Evolutionary conservation across 495 filamentous ascomycete species (phyloP).

Genomic region (Lentithecium fluviatile): DNA sequence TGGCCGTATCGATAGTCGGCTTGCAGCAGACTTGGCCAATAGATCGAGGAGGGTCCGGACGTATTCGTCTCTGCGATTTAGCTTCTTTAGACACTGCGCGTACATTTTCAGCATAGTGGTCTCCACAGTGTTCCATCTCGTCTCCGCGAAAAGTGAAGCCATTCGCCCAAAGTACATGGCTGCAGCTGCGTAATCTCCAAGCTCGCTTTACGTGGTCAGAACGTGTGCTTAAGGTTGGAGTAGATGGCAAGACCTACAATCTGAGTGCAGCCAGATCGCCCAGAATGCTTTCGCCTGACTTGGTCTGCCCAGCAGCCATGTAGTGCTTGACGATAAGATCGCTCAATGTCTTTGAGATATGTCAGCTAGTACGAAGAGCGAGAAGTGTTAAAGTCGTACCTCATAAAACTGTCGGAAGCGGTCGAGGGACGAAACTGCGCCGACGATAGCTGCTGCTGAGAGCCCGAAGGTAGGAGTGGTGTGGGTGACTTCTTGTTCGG

Average conservation of each 20-base stretch:
- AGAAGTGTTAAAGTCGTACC: slow-evolving; percentile 15
- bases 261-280: slow-evolving; percentile 84
- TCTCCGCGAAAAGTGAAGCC: slow-evolving; percentile 76
- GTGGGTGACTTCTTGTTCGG: neutral
- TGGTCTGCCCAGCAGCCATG: slow-evolving; percentile 68
- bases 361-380: neutral
- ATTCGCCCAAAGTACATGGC: slow-evolving; percentile 78
- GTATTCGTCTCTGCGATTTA: slow-evolving; percentile 76
- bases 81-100: slow-evolving; percentile 74
- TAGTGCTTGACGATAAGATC: slow-evolving; percentile 55
- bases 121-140: slow-evolving; percentile 77
- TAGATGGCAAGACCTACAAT: slow-evolving; percentile 53
- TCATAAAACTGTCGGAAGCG: slow-evolving; percentile 35
- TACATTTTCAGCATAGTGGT: slow-evolving; percentile 82
- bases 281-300: slow-evolving; percentile 72
- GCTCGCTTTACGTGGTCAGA: slow-evolving; percentile 45
- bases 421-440: slow-evolving; percentile 34
- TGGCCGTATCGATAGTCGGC: slow-evolving; percentile 46
- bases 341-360: slow-evolving; percentile 41
- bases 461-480: slow-evolving; percentile 24
- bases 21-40: slow-evolving; percentile 64
- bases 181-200: slow-evolving; percentile 69
- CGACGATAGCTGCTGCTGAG: slow-evolving; percentile 19
- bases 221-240: neutral
- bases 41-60: slow-evolving; percentile 71